These are phyloP conservation scores for Ogataea henricii DNA, from an alignment of 805 yeast genomes.

Conservation along the genomic window DNA sequence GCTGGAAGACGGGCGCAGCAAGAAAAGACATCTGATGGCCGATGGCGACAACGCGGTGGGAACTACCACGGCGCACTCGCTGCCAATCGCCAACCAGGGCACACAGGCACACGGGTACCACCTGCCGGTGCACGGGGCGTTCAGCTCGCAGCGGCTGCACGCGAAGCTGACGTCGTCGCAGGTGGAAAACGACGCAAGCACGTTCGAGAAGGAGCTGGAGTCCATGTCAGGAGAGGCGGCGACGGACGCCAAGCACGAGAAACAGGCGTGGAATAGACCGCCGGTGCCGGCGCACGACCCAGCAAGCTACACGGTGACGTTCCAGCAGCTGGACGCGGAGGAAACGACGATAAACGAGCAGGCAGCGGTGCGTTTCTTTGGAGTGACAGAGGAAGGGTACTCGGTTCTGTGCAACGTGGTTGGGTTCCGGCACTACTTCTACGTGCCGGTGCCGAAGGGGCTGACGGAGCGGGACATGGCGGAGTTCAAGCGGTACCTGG, in stretches of 20 bases:
- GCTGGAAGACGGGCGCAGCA: constrained; percentile 14
- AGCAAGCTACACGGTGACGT: constrained; percentile 53
- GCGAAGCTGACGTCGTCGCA: constrained; percentile 31
- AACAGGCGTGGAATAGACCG: constrained; percentile 54
- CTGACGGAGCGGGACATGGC: constrained; percentile 58
- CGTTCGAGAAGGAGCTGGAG: constrained; percentile 54
- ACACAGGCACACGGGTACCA: constrained; percentile 32
- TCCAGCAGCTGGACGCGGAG: constrained; percentile 95
- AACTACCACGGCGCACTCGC: constrained; percentile 31
- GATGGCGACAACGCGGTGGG: constrained; percentile 26
- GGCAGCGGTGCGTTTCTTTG: constrained; percentile 81
- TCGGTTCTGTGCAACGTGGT: constrained; percentile 88
- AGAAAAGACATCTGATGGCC: constrained; percentile 27
- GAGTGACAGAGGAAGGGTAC: constrained; percentile 85
- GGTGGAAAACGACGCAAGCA: constrained; percentile 41
- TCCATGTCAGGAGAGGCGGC: constrained; percentile 40
- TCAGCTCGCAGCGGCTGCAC: constrained; percentile 29
- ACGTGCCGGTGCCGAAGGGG: constrained; percentile 86
- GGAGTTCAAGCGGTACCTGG: constrained; percentile 48
- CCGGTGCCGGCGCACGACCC: constrained; percentile 56
- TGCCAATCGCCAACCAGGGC: constrained; percentile 35
- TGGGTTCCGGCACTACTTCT: constrained; percentile 87
- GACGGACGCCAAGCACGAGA: constrained; percentile 20
- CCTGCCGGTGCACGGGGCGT: constrained; percentile 31
- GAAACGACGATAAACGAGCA: constrained; percentile 64